These are phyloP conservation scores for Zygoascus biomembranicola DNA, from an alignment of 805 yeast species.

Conservation along the genomic window DNA sequence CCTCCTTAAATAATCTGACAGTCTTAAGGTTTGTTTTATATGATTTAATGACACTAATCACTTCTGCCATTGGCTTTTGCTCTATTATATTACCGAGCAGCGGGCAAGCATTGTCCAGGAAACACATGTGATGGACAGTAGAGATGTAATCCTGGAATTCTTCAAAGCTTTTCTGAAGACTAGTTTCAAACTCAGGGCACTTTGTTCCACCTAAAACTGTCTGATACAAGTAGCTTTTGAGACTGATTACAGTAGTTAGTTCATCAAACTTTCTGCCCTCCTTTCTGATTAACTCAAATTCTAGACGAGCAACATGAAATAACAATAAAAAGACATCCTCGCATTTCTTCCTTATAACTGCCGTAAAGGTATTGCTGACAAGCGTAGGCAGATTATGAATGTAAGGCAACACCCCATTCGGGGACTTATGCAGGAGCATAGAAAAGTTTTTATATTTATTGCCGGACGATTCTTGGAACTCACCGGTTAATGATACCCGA, in stretches of 20 bases:
- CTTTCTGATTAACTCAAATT: neutral
- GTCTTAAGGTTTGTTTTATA: neutral
- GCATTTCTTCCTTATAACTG: neutral
- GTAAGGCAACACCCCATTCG: neutral
- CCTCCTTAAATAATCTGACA: neutral
- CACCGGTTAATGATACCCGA: neutral
- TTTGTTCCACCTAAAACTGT: neutral
- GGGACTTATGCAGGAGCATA: neutral
- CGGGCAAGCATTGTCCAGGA: neutral
- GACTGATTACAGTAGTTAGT: neutral
- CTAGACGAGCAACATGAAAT: neutral
- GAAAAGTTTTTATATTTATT: neutral
- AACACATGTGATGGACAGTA: conserved; percentile 1
- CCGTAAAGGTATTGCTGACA: neutral
- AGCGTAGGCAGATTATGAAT: neutral
- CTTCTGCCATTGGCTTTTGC: neutral
- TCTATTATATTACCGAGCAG: neutral
- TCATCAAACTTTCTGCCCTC: neutral
- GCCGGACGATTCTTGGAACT: neutral
- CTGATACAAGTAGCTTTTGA: neutral
- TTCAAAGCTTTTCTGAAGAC: neutral
- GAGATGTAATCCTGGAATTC: neutral
- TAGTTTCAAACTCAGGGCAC: neutral
- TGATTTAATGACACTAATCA: neutral
- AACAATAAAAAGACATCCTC: neutral